phyloP scores from a whole-genome alignment of 2,329 filamentous ascomycete genomes.

The Beauveria australis region DNA sequence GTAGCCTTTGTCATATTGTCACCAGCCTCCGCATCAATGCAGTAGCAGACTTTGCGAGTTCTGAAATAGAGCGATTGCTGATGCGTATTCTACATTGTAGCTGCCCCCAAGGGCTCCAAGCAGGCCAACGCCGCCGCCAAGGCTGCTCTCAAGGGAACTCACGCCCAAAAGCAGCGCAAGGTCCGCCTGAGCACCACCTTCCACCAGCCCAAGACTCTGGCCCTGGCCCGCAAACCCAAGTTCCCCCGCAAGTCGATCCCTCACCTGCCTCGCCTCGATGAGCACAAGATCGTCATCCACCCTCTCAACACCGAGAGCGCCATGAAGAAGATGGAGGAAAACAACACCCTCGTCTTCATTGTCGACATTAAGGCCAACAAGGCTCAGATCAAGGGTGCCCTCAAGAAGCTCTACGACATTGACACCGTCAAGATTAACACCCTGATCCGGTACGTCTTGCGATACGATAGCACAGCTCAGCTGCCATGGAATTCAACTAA shows the following conservation, averaged over 20 bases:
- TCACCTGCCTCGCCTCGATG: conserved; percentile 84
- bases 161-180: conserved; percentile 80
- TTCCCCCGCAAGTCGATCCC: conserved; percentile 95
- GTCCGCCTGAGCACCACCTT: conserved; percentile 88
- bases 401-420: conserved; percentile 99
- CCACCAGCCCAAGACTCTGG: conserved; percentile 95
- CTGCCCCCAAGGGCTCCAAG: conserved; percentile 60
- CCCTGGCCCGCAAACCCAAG: conserved; percentile 83
- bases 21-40: conserved; percentile 42
- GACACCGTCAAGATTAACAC: conserved; percentile 99
- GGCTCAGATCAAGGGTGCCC: conserved; percentile 94
- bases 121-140: conserved; percentile 92
- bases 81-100: conserved; percentile 49
- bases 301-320: conserved; percentile 99
- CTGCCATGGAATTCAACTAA: conserved; percentile 12
- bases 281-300: conserved; percentile 96
- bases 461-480: not conserved
- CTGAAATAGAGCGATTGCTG: conserved; percentile 63
- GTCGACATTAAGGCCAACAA: conserved; percentile 98
- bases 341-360: conserved; percentile 99
- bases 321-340: conserved; percentile 99
- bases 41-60: conserved; percentile 73
- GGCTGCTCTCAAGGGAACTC: conserved; percentile 78
- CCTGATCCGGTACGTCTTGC: conserved; percentile 69
- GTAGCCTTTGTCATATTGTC: not conserved